Base-by-base conservation (phyloP, 148 eudicot species). In the Fagopyrum homotropicum region DNA sequence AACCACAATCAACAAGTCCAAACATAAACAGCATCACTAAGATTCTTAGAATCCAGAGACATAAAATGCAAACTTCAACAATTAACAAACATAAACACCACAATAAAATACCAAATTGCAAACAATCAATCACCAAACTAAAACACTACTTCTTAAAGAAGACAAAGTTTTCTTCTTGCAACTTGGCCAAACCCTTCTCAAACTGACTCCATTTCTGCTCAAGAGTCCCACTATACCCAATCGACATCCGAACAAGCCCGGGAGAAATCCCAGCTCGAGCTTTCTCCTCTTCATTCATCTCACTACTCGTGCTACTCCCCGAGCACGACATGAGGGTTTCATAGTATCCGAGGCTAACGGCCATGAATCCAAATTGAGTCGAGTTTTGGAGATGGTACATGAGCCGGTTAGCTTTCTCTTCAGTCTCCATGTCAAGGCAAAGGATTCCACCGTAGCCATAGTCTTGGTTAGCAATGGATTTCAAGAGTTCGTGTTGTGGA, bases 251-350 rank as follows among this genome's bases (percentile, higher is more conserved):
- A 2, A 95, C 84, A 17, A 95, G 78, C 10, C 97, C 97, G 0
- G 99, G 96, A 0, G 97, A 89, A 22, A 95, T 92, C 1, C 99
- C 97, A 0, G 99, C 99, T 9, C 79, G 70, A 0, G 82, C 81
- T 81, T 95, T 89, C 80, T 92, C 99, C 66, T 87, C 87, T 0
- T 82, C 88, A 12, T 71, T 90, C 92, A 95, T 30, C 78, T 95
- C 97, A 45, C 99, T 95, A 61, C 97, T 95, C 0, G 97, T 92
- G 83, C 97, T 92, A 73, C 88, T 90, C 0, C 97, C 89, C 1
- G 99, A 90, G 86, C 97, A 92, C 2, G 99, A 92, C 97, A 95
- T 90, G 6, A 95, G 90, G 22, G 99, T 95, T 84, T 95, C 99
- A 7, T 92, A 91, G 85, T 92, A 95, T 7, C 99, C 99, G 80